Percentiles rank a stretch among this genome's conserved stretches.
Conservation (phyloP, 1,284 basidiomycete species). For the Fomes fomentarius region DNA sequence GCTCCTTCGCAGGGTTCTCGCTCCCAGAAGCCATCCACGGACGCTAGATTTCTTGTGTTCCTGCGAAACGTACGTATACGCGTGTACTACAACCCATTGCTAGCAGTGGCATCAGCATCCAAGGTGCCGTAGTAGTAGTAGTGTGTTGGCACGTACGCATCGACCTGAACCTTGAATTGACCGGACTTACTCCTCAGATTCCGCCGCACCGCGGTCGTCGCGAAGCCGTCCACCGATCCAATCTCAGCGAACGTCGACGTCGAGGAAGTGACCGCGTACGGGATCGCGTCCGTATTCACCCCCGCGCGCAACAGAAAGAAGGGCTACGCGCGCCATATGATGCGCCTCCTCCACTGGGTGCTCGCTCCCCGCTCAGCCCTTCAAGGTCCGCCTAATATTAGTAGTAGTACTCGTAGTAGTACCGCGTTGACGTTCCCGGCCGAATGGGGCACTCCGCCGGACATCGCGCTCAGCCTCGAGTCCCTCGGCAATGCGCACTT, state of each 20-base stretch:
- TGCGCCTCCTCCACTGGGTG: constrained; percentile 50
- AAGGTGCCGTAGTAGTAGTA: no score
- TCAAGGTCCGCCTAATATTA: no score
- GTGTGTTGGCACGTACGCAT: no score
- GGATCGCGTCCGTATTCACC: constrained; percentile 49
- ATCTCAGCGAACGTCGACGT: constrained; percentile 12
- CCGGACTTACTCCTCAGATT: constrained; percentile 23
- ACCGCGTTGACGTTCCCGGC: no score
- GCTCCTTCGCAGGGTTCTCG: constrained; percentile 44
- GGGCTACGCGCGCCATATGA: constrained; percentile 53
- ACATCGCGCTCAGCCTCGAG: background rate
- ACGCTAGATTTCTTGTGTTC: constrained; percentile 47
- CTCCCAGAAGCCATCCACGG: constrained; percentile 39
- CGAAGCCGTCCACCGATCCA: constrained; percentile 10
- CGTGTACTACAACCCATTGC: no score
- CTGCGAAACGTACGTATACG: constrained; percentile 52
- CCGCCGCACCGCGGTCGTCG: constrained; percentile 31
- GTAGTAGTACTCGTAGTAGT: no score
- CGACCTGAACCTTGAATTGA: background rate
- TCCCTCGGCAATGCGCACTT: constrained; percentile 39
- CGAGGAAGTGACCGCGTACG: constrained; percentile 38
- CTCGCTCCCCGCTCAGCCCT: constrained; percentile 36
- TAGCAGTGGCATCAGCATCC: background rate
- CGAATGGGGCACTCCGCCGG: constrained; percentile 15
- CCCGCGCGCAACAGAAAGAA: constrained; percentile 42